These are phyloP conservation scores for Colletotrichum sp. DNA, from an alignment of 2,329 filamentous ascomycete species.

Conservation along the genomic window DNA sequence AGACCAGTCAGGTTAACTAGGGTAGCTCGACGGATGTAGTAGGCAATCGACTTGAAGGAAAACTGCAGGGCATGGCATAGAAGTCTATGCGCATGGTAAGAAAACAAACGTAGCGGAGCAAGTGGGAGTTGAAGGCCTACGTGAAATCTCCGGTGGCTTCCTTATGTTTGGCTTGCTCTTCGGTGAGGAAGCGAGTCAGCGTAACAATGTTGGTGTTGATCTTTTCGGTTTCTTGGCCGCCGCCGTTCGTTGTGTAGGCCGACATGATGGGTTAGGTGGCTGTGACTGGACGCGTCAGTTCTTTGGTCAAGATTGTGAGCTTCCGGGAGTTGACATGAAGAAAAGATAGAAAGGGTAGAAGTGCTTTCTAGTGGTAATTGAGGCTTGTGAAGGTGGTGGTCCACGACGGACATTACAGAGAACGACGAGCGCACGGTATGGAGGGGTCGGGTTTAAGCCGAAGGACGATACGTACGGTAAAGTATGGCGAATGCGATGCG, in stretches of 20 bases:
- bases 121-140: slow-evolving; percentile 55
- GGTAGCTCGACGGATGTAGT: slow-evolving; percentile 96
- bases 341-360: neutral
- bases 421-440: neutral
- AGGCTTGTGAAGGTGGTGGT: slow-evolving; percentile 14
- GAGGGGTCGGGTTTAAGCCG: neutral
- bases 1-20: slow-evolving; percentile 95
- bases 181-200: slow-evolving; percentile 92
- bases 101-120: neutral
- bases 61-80: slow-evolving; percentile 98
- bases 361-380: neutral
- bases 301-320: neutral
- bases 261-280: slow-evolving; percentile 15
- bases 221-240: slow-evolving; percentile 68
- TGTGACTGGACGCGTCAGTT: neutral
- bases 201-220: slow-evolving; percentile 98
- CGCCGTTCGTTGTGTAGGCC: slow-evolving; percentile 35
- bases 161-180: slow-evolving; percentile 91
- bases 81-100: slow-evolving; percentile 60
- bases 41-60: slow-evolving; percentile 99
- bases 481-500: neutral
- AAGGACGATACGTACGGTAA: neutral
- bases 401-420: neutral
- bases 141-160: slow-evolving; percentile 99
- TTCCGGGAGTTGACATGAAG: neutral